Evolutionary conservation across 257 asterid genomes (phyloP).

Genomic region (Verbascum thapsus): DNA sequence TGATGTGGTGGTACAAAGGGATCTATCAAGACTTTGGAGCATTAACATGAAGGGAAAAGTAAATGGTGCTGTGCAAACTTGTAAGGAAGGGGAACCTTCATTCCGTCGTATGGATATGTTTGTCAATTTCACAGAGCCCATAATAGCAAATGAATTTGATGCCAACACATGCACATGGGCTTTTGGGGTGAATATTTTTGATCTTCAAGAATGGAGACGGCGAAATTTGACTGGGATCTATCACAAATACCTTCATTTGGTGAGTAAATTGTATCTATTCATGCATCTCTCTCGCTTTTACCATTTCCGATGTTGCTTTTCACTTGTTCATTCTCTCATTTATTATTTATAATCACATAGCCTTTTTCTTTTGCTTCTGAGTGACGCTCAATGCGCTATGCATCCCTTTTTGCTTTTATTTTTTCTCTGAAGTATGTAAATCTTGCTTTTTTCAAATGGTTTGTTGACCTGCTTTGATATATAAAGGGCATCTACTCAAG

Average conservation of each 20-base stretch:
- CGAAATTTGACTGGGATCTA: constrained; percentile 60
- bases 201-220: constrained; percentile 81
- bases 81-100: constrained; percentile 67
- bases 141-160: constrained; percentile 51
- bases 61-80: constrained; percentile 86
- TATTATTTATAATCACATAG: background rate
- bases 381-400: background rate
- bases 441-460: background rate
- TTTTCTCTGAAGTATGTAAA: constrained; percentile 5
- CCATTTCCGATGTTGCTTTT: background rate
- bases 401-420: background rate
- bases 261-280: constrained; percentile 34
- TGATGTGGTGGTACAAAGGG: constrained; percentile 89
- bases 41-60: constrained; percentile 76
- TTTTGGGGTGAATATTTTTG: constrained; percentile 88
- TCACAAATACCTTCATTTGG: constrained; percentile 72
- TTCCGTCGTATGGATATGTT: constrained; percentile 75
- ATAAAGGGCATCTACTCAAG: background rate
- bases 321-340: background rate
- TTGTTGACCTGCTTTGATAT: background rate
- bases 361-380: background rate
- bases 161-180: constrained; percentile 89
- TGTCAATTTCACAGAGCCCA: constrained; percentile 73
- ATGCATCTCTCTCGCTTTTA: background rate
- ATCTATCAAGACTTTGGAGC: constrained; percentile 75